Evolutionary conservation across 73 alveolate species (phyloP), one percentile per base, ranked within the genome.

Genomic region (Breviolum minutum): DNA sequence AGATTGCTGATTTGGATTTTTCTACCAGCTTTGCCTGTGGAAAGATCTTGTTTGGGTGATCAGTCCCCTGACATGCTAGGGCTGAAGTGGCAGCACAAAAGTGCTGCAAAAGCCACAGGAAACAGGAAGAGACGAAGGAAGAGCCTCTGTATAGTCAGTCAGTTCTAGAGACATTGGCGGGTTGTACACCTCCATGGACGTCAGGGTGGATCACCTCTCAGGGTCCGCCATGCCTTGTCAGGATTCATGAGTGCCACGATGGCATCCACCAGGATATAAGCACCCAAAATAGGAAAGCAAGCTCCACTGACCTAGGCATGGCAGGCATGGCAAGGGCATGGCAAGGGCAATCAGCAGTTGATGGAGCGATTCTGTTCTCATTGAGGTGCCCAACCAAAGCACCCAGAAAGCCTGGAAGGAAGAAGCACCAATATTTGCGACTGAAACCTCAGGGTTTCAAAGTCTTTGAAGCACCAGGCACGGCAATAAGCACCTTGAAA

Each of bases 231-330:
- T 63, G 83, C 98, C 98, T 74, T 92, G 98, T 92, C 98, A 10
- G 98, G 73, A 30, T 92, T 79, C 98, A 92, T 92, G 32, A 92
- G 54, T 2, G 98, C 82, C 40, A 74, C 64, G 54, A 92, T 92
- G 69, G 98, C 98, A 62, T 92, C 85, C 60, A 61, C 80, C 48
- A 92, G 80, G 27, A 92, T 27, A 66, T 74, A 92, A n/a, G 98
- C 98, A 68, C 98, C 98, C 89, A 92, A n/a, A 32, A 92, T 5
- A 11, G 98, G 98, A 69, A 92, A 92, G 98, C 98, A 92, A 13
- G 98, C 98, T 30, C 98, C 98, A n/a, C 98, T 92, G 30, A 76
- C 98, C 98, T 92, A 19, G 11, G 20, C 61, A 63, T 1, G 7
- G 20, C 74, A 84, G 63, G 48, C 22, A 11, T 19, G 48, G 40